Conservation (phyloP, 2,329 filamentous ascomycete species). For the Boeremia lycopersici region DNA sequence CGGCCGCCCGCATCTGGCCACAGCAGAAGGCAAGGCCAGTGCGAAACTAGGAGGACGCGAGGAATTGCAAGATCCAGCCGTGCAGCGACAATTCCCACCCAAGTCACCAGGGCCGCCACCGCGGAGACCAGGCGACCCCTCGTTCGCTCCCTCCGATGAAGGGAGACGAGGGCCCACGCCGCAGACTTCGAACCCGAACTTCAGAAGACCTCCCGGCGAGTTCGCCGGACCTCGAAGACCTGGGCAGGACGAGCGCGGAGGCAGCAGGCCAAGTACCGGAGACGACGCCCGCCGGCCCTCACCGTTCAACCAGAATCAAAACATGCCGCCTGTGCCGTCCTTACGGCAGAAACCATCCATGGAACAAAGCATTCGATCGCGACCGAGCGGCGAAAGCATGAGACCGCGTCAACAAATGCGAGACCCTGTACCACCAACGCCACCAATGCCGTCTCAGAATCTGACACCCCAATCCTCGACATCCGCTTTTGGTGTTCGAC, state of each 20-base stretch:
- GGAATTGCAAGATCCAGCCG: slow-evolving; percentile 17
- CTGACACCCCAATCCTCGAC: slow-evolving; percentile 50
- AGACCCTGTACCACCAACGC: slow-evolving; percentile 37
- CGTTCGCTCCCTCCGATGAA: slow-evolving; percentile 20
- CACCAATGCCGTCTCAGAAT: slow-evolving; percentile 39
- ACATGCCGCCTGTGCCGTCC: slow-evolving; percentile 34
- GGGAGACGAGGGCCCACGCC: slow-evolving; percentile 21
- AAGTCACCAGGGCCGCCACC: slow-evolving; percentile 31
- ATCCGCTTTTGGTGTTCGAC: slow-evolving; percentile 43
- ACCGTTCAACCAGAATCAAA: slow-evolving; percentile 27
- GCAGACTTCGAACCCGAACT: slow-evolving; percentile 26
- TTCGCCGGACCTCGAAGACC: slow-evolving; percentile 29
- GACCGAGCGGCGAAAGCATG: slow-evolving; percentile 46
- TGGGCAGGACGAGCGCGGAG: slow-evolving; percentile 26
- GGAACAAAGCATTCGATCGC: slow-evolving; percentile 42
- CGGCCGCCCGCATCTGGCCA: slow-evolving; percentile 39
- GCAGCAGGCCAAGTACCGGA: slow-evolving; percentile 36
- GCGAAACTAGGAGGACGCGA: slow-evolving; percentile 13
- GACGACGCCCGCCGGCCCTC: slow-evolving; percentile 38
- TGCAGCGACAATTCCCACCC: slow-evolving; percentile 26
- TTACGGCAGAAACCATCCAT: slow-evolving; percentile 42
- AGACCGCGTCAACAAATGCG: slow-evolving; percentile 39
- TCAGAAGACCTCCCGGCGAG: slow-evolving; percentile 31
- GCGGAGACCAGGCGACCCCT: slow-evolving; percentile 27
- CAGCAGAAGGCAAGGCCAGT: slow-evolving; percentile 34